Evolutionary conservation across 2,329 filamentous ascomycete genomes (phyloP).

Genomic region (Trichophyton simii): DNA sequence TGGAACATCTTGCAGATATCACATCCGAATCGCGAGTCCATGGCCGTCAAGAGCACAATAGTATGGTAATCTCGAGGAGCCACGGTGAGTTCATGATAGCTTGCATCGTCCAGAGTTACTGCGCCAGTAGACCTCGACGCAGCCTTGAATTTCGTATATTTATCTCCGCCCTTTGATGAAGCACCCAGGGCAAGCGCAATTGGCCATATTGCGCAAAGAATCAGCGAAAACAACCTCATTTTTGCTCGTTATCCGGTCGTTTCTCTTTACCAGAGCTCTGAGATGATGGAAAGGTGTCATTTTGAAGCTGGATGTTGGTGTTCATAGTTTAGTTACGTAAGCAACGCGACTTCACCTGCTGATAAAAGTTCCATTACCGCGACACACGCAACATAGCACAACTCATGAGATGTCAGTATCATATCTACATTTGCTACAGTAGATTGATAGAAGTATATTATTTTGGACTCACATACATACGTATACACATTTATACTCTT

Average conservation of each 20-base stretch:
- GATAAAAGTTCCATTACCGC: no score
- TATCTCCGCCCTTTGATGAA: background rate
- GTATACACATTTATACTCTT: background rate
- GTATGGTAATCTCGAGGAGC: constrained; percentile 72
- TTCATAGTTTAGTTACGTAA: background rate
- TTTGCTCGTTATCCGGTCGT: background rate
- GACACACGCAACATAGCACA: no score
- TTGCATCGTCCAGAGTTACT: constrained; percentile 63
- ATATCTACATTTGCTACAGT: background rate
- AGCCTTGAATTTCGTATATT: background rate
- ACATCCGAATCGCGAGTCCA: constrained; percentile 74
- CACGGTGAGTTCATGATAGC: constrained; percentile 63
- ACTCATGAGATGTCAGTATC: background rate
- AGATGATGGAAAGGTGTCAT: background rate
- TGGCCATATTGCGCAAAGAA: constrained; percentile 3
- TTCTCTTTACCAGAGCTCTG: background rate
- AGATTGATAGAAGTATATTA: background rate
- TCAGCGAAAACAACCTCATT: background rate
- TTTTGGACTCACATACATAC: background rate
- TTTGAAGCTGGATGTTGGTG: background rate
- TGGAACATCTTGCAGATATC: constrained; percentile 80
- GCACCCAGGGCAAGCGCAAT: background rate
- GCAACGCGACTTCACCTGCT: background rate
- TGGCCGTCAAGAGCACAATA: constrained; percentile 72
- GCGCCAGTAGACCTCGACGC: constrained; percentile 39